Percentiles rank a stretch among this genome's conserved stretches.
Evolutionary conservation across 2,329 filamentous ascomycete genomes (phyloP).

Genomic region (Myotisia sp.): DNA sequence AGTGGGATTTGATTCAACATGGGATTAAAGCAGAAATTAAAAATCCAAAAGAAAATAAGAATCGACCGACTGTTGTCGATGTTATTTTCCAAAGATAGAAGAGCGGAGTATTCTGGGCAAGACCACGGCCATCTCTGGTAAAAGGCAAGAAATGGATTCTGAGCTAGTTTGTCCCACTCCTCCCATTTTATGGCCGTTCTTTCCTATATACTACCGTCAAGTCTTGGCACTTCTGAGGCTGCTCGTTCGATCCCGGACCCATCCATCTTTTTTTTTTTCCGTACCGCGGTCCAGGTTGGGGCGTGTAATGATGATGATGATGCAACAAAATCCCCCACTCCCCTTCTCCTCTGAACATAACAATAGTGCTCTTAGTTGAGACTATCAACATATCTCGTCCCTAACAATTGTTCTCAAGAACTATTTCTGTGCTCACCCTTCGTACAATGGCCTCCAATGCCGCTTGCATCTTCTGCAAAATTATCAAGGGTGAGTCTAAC

Average conservation of each 20-base stretch:
- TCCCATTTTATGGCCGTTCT: slow-evolving; percentile 13
- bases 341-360: slow-evolving; percentile 3
- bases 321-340: slow-evolving; percentile 1
- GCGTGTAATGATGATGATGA: background rate
- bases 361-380: too few relatives aligned
- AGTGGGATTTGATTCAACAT: too few relatives aligned
- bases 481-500: slow-evolving; percentile 61
- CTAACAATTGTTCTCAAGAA: background rate
- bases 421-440: slow-evolving; percentile 9
- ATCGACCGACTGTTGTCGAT: slow-evolving; percentile 34
- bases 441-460: slow-evolving; percentile 25
- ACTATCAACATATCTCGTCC: too few relatives aligned
- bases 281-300: too few relatives aligned
- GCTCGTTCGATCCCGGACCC: slow-evolving; percentile 19
- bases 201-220: slow-evolving; percentile 4
- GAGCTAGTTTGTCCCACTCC: slow-evolving; percentile 56
- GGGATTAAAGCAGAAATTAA: background rate
- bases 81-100: slow-evolving; percentile 42
- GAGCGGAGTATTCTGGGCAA: slow-evolving; percentile 45
- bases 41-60: slow-evolving; percentile 20
- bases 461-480: slow-evolving; percentile 93
- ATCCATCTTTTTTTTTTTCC: slow-evolving; percentile 1
- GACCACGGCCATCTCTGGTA: slow-evolving; percentile 65
- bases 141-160: slow-evolving; percentile 67
- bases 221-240: background rate